Conservation (phyloP, 768 basidiomycete genomes). For the Lactarius hengduanensis region DNA sequence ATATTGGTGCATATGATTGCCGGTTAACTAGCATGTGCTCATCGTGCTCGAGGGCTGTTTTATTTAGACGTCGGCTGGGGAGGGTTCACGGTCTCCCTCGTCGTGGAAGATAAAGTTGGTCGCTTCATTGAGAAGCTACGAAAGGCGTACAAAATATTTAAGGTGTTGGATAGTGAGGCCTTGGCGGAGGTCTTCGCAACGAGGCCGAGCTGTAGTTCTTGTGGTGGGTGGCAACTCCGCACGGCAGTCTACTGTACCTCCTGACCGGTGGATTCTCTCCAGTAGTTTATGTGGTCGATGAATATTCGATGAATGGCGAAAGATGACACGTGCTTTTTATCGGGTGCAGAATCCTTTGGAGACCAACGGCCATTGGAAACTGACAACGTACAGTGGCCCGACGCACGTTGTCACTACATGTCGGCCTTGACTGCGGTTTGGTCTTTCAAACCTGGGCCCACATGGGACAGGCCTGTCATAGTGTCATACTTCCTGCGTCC, state of each 20-base stretch:
- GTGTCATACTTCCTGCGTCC: too few species aligned
- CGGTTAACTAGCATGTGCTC: constrained; percentile 68
- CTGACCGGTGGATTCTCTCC: not conserved
- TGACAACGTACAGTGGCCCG: not conserved
- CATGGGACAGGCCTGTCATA: not conserved
- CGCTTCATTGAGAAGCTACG: constrained; percentile 62
- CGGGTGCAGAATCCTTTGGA: not conserved
- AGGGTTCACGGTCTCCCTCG: constrained; percentile 82
- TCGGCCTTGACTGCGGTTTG: too few species aligned
- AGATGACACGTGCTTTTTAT: not conserved
- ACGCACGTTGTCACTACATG: not conserved
- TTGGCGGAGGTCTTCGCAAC: constrained; percentile 78
- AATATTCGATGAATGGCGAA: not conserved
- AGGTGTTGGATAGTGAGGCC: constrained; percentile 52
- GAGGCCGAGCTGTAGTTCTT: constrained; percentile 76
- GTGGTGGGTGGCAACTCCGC: constrained; percentile 49
- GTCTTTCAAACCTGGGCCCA: not conserved
- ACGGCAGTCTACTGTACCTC: not conserved
- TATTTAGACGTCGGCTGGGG: constrained; percentile 83
- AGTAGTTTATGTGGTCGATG: not conserved
- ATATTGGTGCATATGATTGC: constrained; percentile 76
- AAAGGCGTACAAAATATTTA: constrained; percentile 43
- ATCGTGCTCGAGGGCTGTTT: not conserved
- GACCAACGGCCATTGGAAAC: too few species aligned
- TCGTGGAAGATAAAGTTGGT: constrained; percentile 60